These are phyloP conservation scores for Didymella pinodella DNA, from an alignment of 2,329 filamentous ascomycete species.

Conservation along the genomic window DNA sequence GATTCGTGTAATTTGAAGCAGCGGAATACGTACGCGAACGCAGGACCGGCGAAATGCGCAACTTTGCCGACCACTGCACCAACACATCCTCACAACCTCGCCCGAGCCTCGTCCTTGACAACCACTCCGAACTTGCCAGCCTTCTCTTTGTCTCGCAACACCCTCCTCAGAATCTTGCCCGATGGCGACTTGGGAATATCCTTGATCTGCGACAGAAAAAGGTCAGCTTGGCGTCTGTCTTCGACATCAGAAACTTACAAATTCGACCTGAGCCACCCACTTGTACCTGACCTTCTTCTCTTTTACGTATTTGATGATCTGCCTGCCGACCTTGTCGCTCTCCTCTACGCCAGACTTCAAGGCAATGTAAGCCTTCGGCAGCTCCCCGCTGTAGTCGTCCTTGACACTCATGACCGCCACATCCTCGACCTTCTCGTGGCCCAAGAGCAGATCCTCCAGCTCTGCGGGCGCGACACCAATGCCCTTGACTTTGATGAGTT, in stretches of 20 bases:
- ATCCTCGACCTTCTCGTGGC: conserved; percentile 65
- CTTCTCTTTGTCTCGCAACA: conserved; percentile 55
- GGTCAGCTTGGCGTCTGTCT: neutral
- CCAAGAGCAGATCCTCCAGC: conserved; percentile 68
- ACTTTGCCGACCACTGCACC: neutral
- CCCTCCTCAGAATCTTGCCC: conserved; percentile 58
- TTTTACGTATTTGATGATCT: conserved; percentile 55
- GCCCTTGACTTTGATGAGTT: conserved; percentile 73
- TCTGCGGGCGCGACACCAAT: conserved; percentile 70
- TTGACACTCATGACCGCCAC: conserved; percentile 63
- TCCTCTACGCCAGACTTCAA: conserved; percentile 47
- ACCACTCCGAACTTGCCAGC: conserved; percentile 27
- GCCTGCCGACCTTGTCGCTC: conserved; percentile 46
- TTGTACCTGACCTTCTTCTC: conserved; percentile 59
- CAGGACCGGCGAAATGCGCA: neutral
- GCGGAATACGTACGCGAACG: too few species aligned
- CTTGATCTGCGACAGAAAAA: neutral
- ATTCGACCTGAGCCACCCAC: conserved; percentile 56
- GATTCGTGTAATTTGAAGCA: too few species aligned
- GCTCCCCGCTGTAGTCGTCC: conserved; percentile 61
- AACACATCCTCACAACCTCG: conserved; percentile 49
- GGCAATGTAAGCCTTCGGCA: conserved; percentile 57
- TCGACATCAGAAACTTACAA: conserved; percentile 30
- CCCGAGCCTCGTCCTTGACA: conserved; percentile 37
- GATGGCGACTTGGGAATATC: conserved; percentile 57